Base-by-base conservation (phyloP, 1,284 basidiomycete genomes). In the Cutaneotrichosporon cutaneum region DNA sequence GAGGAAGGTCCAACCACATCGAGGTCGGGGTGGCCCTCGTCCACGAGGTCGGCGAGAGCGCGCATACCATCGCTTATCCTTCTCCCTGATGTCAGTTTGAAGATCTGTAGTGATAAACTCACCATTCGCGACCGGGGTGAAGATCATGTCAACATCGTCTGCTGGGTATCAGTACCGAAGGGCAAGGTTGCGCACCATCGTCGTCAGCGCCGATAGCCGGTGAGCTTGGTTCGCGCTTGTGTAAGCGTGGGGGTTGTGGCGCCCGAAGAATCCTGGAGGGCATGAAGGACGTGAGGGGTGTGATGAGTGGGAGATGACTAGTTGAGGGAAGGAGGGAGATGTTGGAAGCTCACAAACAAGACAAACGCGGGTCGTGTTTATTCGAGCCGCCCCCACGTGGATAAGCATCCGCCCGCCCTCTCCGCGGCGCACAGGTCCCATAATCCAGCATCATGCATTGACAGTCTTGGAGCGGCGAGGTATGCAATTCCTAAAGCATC, bases 71-170 rank as follows among this genome's bases (percentile, higher is more conserved):
- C 26, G 27, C 27, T 51, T n/a, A 32, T 16, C 18, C 51, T 24
- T 11, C 33, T 35, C n/a, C 51, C 51, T 53, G 33, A 2, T 16
- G 51, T 53, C 30, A 53, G 33, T n/a, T 42, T 6, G 7, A 5
- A 9, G 8, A 18, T 18, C 5, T 18, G 3, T n/a, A 8, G 3
- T 16, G 10, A n/a, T 16, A 10, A n/a, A 24, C 52, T 42, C 35
- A 54, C 52, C 52, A 26, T 54, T 54, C 16, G 52, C 52, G 4
- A 54, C 52, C 21, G 52, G 52, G n/a, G 52, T 54, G 33, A 54
- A 39, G 8, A 54, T 36, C 52, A 54, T 54, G 33, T 54, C 51
- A 14, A 36, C 51, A 22, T 53, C 52, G 4, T 36, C 22, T 3
- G 35, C 35, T 42, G 21, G 18, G 18, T 39, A 16, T 42, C 39